A percentile compares a stretch with the other conserved stretches of the same genome.
phyloP scores from a whole-genome alignment of 2,329 filamentous ascomycete species.

The Hymenoscyphus fraxineus region DNA sequence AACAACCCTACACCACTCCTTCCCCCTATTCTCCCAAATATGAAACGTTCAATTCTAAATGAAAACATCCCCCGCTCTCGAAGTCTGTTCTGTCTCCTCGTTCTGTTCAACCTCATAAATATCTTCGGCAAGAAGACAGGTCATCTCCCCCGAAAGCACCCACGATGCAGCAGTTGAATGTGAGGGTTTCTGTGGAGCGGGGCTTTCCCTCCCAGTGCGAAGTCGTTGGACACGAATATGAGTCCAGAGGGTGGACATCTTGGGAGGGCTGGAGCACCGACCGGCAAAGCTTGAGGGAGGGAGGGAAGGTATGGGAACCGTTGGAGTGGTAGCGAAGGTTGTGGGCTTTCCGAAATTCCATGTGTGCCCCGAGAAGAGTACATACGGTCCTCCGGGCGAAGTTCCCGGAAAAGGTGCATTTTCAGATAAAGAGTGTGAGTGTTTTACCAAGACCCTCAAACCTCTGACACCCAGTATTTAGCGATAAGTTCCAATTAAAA shows the following conservation, averaged over 20 bases:
- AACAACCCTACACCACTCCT: conserved; percentile 38
- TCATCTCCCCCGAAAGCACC: conserved; percentile 40
- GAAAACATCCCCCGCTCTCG: conserved; percentile 39
- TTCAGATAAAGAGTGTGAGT: too few species aligned
- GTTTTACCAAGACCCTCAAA: too few species aligned
- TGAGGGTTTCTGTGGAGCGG: conserved; percentile 44
- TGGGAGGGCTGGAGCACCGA: conserved; percentile 21
- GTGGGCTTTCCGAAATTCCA: conserved; percentile 19
- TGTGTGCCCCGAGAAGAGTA: too few species aligned
- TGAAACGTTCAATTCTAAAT: conserved; percentile 44
- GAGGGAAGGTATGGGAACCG: conserved; percentile 35
- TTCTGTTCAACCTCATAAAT: conserved; percentile 30
- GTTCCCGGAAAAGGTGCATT: too few species aligned
- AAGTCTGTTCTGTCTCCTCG: conserved; percentile 37
- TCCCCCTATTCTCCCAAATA: conserved; percentile 41
- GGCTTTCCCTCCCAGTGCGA: conserved; percentile 16
- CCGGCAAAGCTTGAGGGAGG: not conserved
- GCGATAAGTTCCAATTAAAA: too few species aligned
- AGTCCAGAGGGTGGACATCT: conserved; percentile 37
- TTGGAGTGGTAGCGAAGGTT: conserved; percentile 31
- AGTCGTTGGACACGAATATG: conserved; percentile 33
- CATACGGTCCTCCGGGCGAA: too few species aligned
- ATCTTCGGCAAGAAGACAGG: conserved; percentile 39
- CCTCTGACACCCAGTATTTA: too few species aligned
- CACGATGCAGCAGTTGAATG: conserved; percentile 40